A percentile compares a stretch with the other conserved stretches of the same genome.
These are phyloP conservation scores for Leishmania gerbilli DNA, from an alignment of 208 protist genomes.

Conservation along the genomic window DNA sequence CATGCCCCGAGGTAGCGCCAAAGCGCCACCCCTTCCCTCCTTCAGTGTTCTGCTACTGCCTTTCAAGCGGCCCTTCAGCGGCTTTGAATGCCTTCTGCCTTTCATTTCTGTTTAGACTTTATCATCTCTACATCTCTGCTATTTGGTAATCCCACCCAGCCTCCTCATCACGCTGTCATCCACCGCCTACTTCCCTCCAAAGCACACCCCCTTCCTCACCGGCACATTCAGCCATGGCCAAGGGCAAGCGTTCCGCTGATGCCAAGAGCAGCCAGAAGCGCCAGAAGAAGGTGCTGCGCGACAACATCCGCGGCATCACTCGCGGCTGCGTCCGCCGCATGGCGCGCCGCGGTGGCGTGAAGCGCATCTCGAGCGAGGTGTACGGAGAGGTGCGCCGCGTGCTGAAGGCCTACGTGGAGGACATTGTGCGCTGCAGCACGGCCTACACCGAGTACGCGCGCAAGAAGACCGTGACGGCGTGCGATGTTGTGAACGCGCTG, in stretches of 20 bases:
- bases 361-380: constrained; percentile 82
- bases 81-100: neutral
- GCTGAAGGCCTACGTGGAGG: constrained; percentile 85
- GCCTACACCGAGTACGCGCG: constrained; percentile 87
- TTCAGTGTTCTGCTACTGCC: neutral
- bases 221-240: constrained; percentile 49
- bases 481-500: constrained; percentile 88
- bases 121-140: neutral
- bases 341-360: constrained; percentile 92
- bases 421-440: constrained; percentile 79
- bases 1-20: neutral
- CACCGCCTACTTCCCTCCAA: neutral
- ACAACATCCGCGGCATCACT: constrained; percentile 88
- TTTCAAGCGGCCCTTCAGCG: neutral
- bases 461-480: constrained; percentile 84
- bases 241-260: constrained; percentile 76
- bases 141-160: neutral
- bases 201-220: neutral
- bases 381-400: constrained; percentile 77
- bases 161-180: neutral
- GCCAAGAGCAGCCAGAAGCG: constrained; percentile 79
- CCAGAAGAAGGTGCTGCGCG: constrained; percentile 87
- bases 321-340: constrained; percentile 89
- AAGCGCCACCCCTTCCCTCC: no score
- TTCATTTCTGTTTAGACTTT: neutral